Evolutionary conservation across 2,329 filamentous ascomycete genomes (phyloP), one percentile per base, ranked within the genome.

Genomic region (Ilyonectria sp.): DNA sequence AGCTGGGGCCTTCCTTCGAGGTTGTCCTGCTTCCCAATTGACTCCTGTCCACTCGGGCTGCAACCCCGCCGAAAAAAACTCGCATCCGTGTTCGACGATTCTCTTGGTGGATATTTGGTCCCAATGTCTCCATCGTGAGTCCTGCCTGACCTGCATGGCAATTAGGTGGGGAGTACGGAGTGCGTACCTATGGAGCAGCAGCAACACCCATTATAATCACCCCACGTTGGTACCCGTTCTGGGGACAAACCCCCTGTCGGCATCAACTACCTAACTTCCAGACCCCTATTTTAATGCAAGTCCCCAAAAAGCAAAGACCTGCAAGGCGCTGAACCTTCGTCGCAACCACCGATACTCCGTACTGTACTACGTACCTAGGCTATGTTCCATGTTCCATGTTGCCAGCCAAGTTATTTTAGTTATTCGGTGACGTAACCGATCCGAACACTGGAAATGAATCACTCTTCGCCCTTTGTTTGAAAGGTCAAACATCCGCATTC

Each of bases 201-300:
- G 15, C 37, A 40, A 6, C 37, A 47, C 23, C 19, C 44, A 26
- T 5, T 23, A 47, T 13, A 26, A 47, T 47, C 44, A 47, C 47
- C 49, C 49, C 26, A 54, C 43, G 40, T 40, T 40, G 44, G 21
- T 26, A 40, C 23, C 53, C 23, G 31, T 56, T 56, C 8, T 50
- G 40, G 26, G 19, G 11, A 31, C 10, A 40, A 40, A 56, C 47
- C 52, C 60, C 52, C 52, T 63, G 60, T 63, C 52, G 15, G 11
- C 26, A 31, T 56, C 26, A 19, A 55, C 43, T 19, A 19, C 49
- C 43, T 19, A 19, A 55, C 43, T 19, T 26, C 43, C 9, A 49
- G 52, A 35, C 46, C 44, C 43, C 31, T 37, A 49, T 50, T 47
- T 50, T 47, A 33, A 53, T 53, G 50, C 31, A 7, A 53, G 9